These are phyloP conservation scores for Fagopyrum homotropicum DNA, from an alignment of 148 eudicot genomes.

Conservation along the genomic window DNA sequence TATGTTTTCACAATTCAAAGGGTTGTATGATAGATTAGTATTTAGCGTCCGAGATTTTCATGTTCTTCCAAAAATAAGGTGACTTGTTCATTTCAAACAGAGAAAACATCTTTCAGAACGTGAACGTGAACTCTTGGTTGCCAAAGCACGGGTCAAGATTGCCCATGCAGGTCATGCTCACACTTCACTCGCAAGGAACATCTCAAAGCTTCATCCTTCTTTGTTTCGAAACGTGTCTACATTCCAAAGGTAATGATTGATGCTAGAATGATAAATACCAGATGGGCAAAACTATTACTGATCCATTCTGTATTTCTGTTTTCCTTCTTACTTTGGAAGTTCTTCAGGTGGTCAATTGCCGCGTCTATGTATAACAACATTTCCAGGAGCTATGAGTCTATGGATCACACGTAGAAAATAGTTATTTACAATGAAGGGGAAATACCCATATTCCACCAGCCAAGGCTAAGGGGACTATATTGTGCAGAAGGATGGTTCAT, in stretches of 20 bases:
- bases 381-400: constrained; percentile 70
- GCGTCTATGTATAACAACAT: neutral
- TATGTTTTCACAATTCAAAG: constrained; percentile 19
- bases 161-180: constrained; percentile 19
- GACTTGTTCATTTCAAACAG: neutral
- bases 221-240: constrained; percentile 54
- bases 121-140: constrained; percentile 41
- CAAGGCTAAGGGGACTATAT: constrained; percentile 60
- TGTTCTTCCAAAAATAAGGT: neutral
- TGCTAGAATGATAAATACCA: neutral
- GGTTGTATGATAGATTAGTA: neutral
- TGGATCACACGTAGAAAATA: constrained; percentile 53
- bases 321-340: neutral
- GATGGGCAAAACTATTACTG: neutral
- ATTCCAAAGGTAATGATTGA: constrained; percentile 43
- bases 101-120: constrained; percentile 7
- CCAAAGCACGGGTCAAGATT: constrained; percentile 44
- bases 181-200: constrained; percentile 23
- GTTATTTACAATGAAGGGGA: constrained; percentile 76
- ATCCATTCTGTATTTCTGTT: too few species aligned
- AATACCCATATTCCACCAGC: constrained; percentile 66
- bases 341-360: neutral
- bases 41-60: neutral
- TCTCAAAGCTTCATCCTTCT: constrained; percentile 41
- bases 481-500: constrained; percentile 91